phyloP scores from a whole-genome alignment of 2,329 filamentous ascomycete species.

The Alternaria postmessia region DNA sequence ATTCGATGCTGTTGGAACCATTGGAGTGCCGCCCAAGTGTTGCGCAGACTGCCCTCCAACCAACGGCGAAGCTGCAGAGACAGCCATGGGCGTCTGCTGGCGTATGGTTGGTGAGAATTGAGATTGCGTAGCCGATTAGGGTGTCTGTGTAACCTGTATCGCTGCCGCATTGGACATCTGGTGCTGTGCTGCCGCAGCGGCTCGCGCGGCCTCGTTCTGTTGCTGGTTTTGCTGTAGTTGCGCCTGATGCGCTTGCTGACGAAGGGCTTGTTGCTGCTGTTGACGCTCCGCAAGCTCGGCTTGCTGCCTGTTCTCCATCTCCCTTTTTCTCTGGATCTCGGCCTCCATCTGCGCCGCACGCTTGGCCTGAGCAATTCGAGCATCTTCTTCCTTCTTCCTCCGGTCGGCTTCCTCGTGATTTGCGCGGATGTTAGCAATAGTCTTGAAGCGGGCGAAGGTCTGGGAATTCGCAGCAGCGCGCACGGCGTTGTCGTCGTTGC shows the following conservation, averaged over 20 bases:
- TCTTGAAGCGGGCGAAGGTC: conserved; percentile 90
- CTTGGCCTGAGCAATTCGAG: conserved; percentile 49
- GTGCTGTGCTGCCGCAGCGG: conserved; percentile 47
- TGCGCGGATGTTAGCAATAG: conserved; percentile 82
- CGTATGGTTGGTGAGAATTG: conserved; percentile 68
- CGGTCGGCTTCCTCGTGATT: conserved; percentile 76
- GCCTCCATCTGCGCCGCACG: conserved; percentile 51
- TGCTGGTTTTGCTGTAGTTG: conserved; percentile 31
- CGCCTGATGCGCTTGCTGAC: conserved; percentile 53
- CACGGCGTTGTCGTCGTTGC: conserved; percentile 71
- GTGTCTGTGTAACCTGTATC: conserved; percentile 46
- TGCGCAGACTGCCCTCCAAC: conserved; percentile 46
- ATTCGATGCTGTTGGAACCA: conserved; percentile 51
- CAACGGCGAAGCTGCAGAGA: conserved; percentile 53
- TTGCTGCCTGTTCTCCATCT: conserved; percentile 45
- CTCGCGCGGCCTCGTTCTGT: conserved; percentile 46
- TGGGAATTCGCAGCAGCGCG: conserved; percentile 79
- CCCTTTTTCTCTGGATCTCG: conserved; percentile 45
- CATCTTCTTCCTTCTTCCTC: conserved; percentile 59
- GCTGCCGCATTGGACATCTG: conserved; percentile 36
- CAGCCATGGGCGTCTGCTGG: conserved; percentile 57
- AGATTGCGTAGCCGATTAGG: conserved; percentile 65
- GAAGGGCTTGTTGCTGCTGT: conserved; percentile 59
- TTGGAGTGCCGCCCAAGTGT: conserved; percentile 55
- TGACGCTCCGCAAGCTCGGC: conserved; percentile 54